Percentiles rank a stretch among this genome's conserved stretches.
Evolutionary conservation across 2,329 filamentous ascomycete species (phyloP).

Genomic region (Dothiorella sarmentorum): DNA sequence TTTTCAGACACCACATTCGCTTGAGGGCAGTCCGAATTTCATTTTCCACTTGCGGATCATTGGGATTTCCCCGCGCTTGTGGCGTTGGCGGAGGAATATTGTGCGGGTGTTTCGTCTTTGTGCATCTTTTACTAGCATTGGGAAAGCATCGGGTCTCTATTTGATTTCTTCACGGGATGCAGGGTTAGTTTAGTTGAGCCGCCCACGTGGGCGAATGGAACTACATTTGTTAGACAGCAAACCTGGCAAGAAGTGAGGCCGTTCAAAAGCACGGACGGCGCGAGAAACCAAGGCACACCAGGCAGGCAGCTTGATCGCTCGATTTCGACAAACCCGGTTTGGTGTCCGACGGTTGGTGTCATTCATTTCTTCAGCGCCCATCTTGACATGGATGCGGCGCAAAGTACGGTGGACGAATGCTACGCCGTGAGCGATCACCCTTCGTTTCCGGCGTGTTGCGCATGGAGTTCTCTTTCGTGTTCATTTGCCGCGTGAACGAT

Average conservation of each 20-base stretch:
- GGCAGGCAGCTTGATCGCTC: slow-evolving; percentile 15
- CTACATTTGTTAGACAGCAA: not conserved
- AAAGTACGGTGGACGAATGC: not conserved
- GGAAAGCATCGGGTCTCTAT: slow-evolving; percentile 5
- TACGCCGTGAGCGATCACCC: not conserved
- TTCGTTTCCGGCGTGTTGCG: not conserved
- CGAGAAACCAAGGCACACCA: slow-evolving; percentile 13
- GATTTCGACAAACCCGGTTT: not conserved
- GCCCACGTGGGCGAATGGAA: slow-evolving; percentile 13
- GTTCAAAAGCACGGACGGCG: slow-evolving; percentile 3
- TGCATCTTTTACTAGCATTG: slow-evolving; percentile 3
- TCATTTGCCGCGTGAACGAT: not conserved
- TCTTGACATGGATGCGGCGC: not conserved
- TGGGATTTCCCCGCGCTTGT: not conserved
- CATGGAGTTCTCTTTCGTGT: too few relatives aligned
- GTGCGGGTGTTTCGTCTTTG: not conserved
- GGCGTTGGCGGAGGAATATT: not conserved
- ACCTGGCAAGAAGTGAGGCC: slow-evolving; percentile 5
- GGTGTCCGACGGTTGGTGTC: slow-evolving; percentile 4
- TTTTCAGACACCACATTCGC: slow-evolving; percentile 15
- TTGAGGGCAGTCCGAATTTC: slow-evolving; percentile 5
- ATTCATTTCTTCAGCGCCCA: slow-evolving; percentile 5
- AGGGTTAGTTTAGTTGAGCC: not conserved
- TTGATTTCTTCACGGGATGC: slow-evolving; percentile 7
- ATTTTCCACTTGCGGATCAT: not conserved